Conservation (phyloP, 1,284 basidiomycete genomes). For the Ceratobasidium sp. region DNA sequence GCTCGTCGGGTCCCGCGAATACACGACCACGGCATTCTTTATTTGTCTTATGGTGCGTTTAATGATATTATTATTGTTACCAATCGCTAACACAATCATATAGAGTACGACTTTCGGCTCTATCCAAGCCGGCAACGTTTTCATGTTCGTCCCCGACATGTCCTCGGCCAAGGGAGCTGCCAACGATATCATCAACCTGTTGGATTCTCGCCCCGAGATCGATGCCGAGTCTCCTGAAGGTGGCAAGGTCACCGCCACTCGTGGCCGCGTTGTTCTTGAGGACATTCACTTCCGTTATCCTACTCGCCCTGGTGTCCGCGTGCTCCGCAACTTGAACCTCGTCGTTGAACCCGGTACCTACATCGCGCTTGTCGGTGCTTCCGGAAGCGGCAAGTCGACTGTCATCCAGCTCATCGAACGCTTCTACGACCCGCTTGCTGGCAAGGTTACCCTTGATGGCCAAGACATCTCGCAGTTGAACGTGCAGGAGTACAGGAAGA, state of each 20-base stretch:
- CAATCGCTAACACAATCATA: slow-evolving; percentile 43
- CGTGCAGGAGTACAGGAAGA: slow-evolving; percentile 80
- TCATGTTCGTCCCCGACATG: slow-evolving; percentile 92
- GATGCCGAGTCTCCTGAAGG: slow-evolving; percentile 83
- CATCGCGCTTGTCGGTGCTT: slow-evolving; percentile 89
- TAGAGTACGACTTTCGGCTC: slow-evolving; percentile 76
- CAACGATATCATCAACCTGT: slow-evolving; percentile 75
- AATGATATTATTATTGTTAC: slow-evolving; percentile 32
- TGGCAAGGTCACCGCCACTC: slow-evolving; percentile 60
- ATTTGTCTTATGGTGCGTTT: slow-evolving; percentile 81
- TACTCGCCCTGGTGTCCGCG: slow-evolving; percentile 84
- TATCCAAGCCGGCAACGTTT: slow-evolving; percentile 84
- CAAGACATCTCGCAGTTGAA: slow-evolving; percentile 82
- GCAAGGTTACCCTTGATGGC: slow-evolving; percentile 80
- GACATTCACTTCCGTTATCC: slow-evolving; percentile 96
- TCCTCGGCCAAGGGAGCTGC: slow-evolving; percentile 86
- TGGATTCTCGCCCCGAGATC: slow-evolving; percentile 84
- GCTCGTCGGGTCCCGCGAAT: slow-evolving; percentile 68
- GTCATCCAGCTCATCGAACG: slow-evolving; percentile 87
- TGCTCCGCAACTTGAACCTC: slow-evolving; percentile 81
- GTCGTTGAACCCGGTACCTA: slow-evolving; percentile 89
- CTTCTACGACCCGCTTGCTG: slow-evolving; percentile 85
- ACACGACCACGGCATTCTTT: slow-evolving; percentile 78
- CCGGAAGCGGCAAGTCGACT: slow-evolving; percentile 89
- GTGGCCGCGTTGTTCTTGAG: slow-evolving; percentile 79